phyloP scores from a whole-genome alignment of 805 yeast species.

The Pichia ethanolica region DNA sequence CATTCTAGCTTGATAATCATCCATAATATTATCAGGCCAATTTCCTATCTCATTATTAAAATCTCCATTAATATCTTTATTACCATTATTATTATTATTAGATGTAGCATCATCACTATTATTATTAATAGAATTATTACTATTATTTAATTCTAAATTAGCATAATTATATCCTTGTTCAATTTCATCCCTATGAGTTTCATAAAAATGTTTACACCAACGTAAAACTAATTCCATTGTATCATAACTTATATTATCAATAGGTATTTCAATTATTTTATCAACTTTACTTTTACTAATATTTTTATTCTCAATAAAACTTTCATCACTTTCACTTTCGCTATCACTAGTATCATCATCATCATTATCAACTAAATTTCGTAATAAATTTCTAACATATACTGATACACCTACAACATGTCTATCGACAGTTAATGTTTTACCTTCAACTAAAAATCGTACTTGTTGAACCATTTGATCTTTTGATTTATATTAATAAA shows the following conservation, averaged over 20 bases:
- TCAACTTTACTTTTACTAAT: neutral
- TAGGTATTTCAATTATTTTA: conserved; percentile 6
- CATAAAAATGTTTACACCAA: conserved; percentile 13
- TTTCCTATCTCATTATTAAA: neutral
- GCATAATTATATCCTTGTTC: neutral
- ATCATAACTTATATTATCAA: conserved; percentile 2
- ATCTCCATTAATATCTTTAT: too few species aligned
- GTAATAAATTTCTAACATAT: conserved; percentile 71
- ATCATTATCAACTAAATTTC: conserved; percentile 38
- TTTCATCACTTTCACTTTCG: neutral
- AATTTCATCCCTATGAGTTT: conserved; percentile 2
- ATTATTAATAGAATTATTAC: too few species aligned
- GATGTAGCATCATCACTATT: neutral
- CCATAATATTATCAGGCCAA: conserved; percentile 34
- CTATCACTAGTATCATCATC: neutral
- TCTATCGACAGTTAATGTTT: conserved; percentile 58
- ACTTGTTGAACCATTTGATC: conserved; percentile 5
- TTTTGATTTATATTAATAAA: neutral
- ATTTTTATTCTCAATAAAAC: too few species aligned
- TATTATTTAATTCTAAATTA: neutral
- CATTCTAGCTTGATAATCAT: conserved; percentile 58
- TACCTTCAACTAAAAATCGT: conserved; percentile 64
- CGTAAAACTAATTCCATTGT: conserved; percentile 7
- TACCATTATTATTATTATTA: neutral
- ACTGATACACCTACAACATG: conserved; percentile 75